These are phyloP conservation scores for Coniosporium uncinatum DNA, from an alignment of 2,329 filamentous ascomycete genomes.

Conservation along the genomic window DNA sequence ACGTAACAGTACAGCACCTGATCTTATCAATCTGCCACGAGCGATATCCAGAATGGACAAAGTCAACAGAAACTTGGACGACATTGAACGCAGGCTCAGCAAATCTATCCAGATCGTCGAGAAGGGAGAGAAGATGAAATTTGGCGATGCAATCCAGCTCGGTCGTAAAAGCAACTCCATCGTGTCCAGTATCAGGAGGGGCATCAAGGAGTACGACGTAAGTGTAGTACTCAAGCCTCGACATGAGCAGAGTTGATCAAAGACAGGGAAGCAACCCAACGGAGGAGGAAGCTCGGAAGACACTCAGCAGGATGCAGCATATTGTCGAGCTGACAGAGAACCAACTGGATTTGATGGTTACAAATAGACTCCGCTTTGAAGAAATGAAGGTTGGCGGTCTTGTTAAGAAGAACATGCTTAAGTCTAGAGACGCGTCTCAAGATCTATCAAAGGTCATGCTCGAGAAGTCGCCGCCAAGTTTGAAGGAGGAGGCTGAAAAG, in stretches of 20 bases:
- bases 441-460: constrained; percentile 11
- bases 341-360: constrained; percentile 13
- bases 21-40: too few species aligned
- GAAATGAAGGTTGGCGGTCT: constrained; percentile 10
- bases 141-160: constrained; percentile 18
- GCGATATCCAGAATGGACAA: too few species aligned
- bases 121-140: constrained; percentile 14
- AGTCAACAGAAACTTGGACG: constrained; percentile 13
- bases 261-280: constrained; percentile 10
- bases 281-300: constrained; percentile 12
- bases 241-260: not conserved
- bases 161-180: constrained; percentile 19
- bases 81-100: constrained; percentile 16
- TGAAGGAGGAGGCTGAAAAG: constrained; percentile 12
- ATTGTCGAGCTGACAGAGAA: constrained; percentile 16
- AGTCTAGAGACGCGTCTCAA: constrained; percentile 10
- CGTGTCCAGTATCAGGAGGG: constrained; percentile 17
- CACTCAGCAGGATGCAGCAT: constrained; percentile 13
- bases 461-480: constrained; percentile 11
- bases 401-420: constrained; percentile 14
- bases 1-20: too few species aligned
- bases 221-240: constrained; percentile 1
- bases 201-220: constrained; percentile 17
- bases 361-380: constrained; percentile 11
- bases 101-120: constrained; percentile 17